A percentile compares a stretch with the other conserved stretches of the same genome.
Conservation (phyloP, 2,329 filamentous ascomycete genomes). For the Trichophyton rubrum region DNA sequence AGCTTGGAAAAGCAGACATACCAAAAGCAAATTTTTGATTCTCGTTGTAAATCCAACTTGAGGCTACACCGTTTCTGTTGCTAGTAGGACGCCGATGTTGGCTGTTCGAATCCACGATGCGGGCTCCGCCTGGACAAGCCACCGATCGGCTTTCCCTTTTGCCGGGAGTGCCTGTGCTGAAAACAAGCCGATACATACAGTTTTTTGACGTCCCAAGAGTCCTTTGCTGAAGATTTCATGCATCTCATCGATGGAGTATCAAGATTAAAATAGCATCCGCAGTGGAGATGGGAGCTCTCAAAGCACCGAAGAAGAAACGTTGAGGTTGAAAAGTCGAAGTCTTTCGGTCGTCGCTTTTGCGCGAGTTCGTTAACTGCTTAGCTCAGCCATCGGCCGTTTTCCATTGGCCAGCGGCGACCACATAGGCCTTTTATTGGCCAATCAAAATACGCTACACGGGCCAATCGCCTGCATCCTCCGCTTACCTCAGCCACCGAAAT, state of each 20-base stretch:
- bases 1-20: not conserved
- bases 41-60: not conserved
- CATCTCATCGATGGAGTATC: not conserved
- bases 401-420: not conserved
- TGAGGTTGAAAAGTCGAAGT: not conserved
- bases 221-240: not conserved
- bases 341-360: too few relatives aligned
- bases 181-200: not conserved
- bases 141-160: not conserved
- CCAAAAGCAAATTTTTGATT: not conserved
- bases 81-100: not conserved
- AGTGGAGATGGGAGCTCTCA: not conserved
- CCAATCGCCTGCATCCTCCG: not conserved
- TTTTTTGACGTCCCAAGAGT: not conserved
- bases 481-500: not conserved
- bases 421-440: too few relatives aligned
- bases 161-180: not conserved
- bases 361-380: too few relatives aligned
- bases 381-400: too few relatives aligned
- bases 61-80: not conserved
- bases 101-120: not conserved
- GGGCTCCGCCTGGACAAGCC: not conserved
- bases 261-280: not conserved
- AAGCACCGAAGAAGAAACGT: not conserved
- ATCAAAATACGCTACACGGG: too few relatives aligned